Evolutionary conservation across 2,329 filamentous ascomycete genomes (phyloP).

Genomic region (Thielaviopsis euricoi): DNA sequence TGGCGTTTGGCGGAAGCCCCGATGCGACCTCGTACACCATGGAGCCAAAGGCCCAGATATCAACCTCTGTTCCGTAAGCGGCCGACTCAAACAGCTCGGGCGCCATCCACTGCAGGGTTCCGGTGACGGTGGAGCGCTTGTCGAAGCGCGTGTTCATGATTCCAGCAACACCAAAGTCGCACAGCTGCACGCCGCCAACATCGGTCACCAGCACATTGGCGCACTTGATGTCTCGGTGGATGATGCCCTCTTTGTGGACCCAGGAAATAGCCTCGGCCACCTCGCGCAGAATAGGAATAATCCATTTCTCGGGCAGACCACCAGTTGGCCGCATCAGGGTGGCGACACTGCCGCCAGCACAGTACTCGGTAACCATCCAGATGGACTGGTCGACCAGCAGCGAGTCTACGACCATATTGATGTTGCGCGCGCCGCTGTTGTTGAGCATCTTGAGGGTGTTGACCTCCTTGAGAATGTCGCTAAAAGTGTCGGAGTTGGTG

Average conservation of each 20-base stretch:
- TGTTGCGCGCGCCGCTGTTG: slow-evolving; percentile 44
- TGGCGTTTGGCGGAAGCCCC: slow-evolving; percentile 41
- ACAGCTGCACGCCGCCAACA: slow-evolving; percentile 45
- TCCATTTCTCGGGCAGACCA: slow-evolving; percentile 33
- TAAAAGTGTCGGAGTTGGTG: slow-evolving; percentile 33
- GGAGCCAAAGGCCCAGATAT: slow-evolving; percentile 55
- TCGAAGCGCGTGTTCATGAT: slow-evolving; percentile 43
- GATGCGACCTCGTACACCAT: slow-evolving; percentile 52
- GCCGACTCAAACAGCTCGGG: slow-evolving; percentile 40
- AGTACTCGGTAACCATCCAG: slow-evolving; percentile 56
- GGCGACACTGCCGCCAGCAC: slow-evolving; percentile 49
- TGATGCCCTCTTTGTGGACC: slow-evolving; percentile 34
- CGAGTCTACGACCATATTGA: slow-evolving; percentile 49
- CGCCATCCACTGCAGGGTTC: slow-evolving; percentile 54
- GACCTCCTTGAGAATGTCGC: slow-evolving; percentile 34
- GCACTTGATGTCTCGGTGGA: slow-evolving; percentile 36
- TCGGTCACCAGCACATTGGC: slow-evolving; percentile 51
- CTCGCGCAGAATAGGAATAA: slow-evolving; percentile 33
- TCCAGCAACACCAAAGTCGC: slow-evolving; percentile 52
- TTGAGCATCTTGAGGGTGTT: slow-evolving; percentile 41
- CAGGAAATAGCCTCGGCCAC: slow-evolving; percentile 31
- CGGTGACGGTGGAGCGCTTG: slow-evolving; percentile 50
- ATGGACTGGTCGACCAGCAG: slow-evolving; percentile 45
- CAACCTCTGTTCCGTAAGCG: slow-evolving; percentile 38
- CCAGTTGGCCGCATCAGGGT: slow-evolving; percentile 34